A percentile compares a stretch with the other conserved stretches of the same genome.
Evolutionary conservation across 75 land plant genomes (phyloP).

Genomic region (Cunninghamia lanceolata): DNA sequence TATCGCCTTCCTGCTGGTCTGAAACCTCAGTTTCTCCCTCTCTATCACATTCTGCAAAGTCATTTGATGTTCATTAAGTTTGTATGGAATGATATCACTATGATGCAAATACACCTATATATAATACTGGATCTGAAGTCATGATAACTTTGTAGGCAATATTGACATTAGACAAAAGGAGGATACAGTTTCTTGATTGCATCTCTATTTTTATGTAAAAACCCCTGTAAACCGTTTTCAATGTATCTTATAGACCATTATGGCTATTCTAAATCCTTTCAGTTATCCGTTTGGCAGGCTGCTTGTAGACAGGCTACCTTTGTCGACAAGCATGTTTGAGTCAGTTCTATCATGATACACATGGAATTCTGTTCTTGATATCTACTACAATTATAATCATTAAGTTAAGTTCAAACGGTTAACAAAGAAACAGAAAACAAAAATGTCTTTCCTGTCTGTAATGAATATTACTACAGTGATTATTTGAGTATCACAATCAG

Average conservation of each 20-base stretch:
- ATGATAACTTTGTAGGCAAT: not conserved
- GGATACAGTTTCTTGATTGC: not conserved
- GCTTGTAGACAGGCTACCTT: not conserved
- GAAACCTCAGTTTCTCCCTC: not conserved
- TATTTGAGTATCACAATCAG: too few species aligned
- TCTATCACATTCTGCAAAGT: constrained; percentile 2
- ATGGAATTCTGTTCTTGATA: not conserved
- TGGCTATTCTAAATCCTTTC: not conserved
- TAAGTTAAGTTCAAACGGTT: not conserved
- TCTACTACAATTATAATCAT: not conserved
- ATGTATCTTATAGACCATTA: not conserved
- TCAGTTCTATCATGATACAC: not conserved
- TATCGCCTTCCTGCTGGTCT: not conserved
- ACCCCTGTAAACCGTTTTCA: not conserved
- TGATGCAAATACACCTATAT: not conserved
- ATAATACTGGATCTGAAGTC: not conserved
- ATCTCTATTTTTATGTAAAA: not conserved
- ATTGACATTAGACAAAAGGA: not conserved
- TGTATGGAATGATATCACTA: not conserved
- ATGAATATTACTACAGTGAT: not conserved
- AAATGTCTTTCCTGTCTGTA: not conserved
- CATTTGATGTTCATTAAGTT: not conserved
- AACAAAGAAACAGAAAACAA: not conserved
- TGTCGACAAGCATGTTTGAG: not conserved
- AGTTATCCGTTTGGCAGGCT: not conserved